Evolutionary conservation across 768 basidiomycete species (phyloP).

Genomic region (Suillus cothurnatus): DNA sequence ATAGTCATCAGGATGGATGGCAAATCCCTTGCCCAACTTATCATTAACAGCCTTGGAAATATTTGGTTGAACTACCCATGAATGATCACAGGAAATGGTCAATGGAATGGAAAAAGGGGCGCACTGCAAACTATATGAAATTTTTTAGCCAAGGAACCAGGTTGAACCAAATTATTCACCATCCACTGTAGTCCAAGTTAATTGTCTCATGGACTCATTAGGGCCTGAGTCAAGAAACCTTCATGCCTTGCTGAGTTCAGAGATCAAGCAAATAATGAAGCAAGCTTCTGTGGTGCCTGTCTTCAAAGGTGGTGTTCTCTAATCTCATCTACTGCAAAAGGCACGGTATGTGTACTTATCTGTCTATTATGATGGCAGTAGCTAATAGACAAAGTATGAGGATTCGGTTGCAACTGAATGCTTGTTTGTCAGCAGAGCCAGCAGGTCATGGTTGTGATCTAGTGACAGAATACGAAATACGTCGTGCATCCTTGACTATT

Average conservation of each 20-base stretch:
- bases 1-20: conserved; percentile 59
- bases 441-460: background rate
- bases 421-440: background rate
- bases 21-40: conserved; percentile 62
- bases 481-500: background rate
- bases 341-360: background rate
- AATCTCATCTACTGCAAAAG: background rate
- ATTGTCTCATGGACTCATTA: background rate
- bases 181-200: background rate
- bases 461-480: background rate
- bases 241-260: background rate
- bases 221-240: background rate
- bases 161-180: background rate
- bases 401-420: background rate
- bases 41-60: conserved; percentile 50
- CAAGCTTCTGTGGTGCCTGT: background rate
- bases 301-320: background rate
- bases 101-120: background rate
- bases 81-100: background rate
- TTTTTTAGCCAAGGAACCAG: background rate
- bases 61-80: background rate
- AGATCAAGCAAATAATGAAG: background rate
- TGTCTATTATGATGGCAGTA: background rate
- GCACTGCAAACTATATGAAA: background rate
- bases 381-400: background rate